Evolutionary conservation across 106 monocot species (phyloP), one percentile per base, ranked within the genome.

Genomic region (Chionographis japonica): DNA sequence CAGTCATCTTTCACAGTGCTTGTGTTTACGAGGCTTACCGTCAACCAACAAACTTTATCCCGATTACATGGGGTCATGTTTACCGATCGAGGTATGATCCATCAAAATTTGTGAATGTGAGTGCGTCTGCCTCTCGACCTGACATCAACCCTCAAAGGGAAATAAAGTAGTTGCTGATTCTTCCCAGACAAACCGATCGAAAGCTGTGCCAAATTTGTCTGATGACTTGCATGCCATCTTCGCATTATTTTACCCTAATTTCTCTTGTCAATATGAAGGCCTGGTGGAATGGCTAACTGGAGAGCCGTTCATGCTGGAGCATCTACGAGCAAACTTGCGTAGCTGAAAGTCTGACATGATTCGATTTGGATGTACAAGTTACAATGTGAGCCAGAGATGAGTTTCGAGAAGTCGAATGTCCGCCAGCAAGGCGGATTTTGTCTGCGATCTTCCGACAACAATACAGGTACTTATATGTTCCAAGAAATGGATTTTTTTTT

Each of bases 261-360:
- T 80, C 11, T 71, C 4, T 52, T 37, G 10, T 55, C 19, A 19
- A 10, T 52, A 63, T 58, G 18, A 54, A 88, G 88, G 72, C n/a
- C 66, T 88, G 72, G 84, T 88, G 27, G 64, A 79, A 61, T 40
- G 50, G 37, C 74, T 84, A 43, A 88, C 88, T 54, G 81, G 88
- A 67, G 53, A 81, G 56, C 58, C 52, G 51, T 19, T 37, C 59
- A 57, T 81, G 50, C 43, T 84, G 71, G 78, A 75, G 39, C 50
- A 46, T 59, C 63, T 73, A 17, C 57, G 62, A 58, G 19, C n/a
- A 12, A 50, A 49, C 40, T 67, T 54, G 5, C 54, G 35, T 74
- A 14, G 36, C 46, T 63, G 49, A 76, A 27, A 12, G 12, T 53
- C 35, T 36, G 42, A 12, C 6, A 43, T 7, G 35, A 62, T 54